These are phyloP conservation scores for Aquilaria yunnanensis DNA, from an alignment of 345 rosid species.

Conservation along the genomic window DNA sequence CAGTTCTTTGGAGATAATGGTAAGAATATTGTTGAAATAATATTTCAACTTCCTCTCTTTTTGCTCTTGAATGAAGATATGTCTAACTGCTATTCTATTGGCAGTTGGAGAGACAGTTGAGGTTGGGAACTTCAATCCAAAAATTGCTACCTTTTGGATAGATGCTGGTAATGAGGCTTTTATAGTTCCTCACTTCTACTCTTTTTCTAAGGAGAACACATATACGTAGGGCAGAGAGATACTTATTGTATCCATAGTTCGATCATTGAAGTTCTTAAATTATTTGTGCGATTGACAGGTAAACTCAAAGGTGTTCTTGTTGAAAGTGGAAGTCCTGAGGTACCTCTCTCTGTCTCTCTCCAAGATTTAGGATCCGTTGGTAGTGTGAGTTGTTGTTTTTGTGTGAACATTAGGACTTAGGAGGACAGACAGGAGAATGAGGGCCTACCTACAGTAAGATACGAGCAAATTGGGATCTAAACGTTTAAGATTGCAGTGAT, in stretches of 20 bases:
- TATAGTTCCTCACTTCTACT: constrained; percentile 1
- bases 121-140: constrained; percentile 85
- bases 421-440: too few species aligned
- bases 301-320: constrained; percentile 90
- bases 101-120: constrained; percentile 90
- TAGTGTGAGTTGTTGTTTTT: too few species aligned
- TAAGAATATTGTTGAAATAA: constrained; percentile 18
- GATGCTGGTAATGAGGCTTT: constrained; percentile 52
- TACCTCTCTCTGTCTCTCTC: constrained; percentile 19
- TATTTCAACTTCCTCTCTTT: background rate
- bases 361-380: background rate
- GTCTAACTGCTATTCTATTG: constrained; percentile 16
- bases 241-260: background rate
- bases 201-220: too few species aligned
- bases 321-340: constrained; percentile 97
- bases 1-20: constrained; percentile 94
- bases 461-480: too few species aligned
- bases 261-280: background rate
- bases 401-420: too few species aligned
- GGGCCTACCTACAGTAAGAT: too few species aligned
- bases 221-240: too few species aligned
- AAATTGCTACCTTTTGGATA: constrained; percentile 92
- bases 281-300: constrained; percentile 34
- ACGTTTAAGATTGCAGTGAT: too few species aligned
- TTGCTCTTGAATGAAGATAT: background rate